Evolutionary conservation across 768 basidiomycete genomes (phyloP).

Genomic region (Epithele typhae): DNA sequence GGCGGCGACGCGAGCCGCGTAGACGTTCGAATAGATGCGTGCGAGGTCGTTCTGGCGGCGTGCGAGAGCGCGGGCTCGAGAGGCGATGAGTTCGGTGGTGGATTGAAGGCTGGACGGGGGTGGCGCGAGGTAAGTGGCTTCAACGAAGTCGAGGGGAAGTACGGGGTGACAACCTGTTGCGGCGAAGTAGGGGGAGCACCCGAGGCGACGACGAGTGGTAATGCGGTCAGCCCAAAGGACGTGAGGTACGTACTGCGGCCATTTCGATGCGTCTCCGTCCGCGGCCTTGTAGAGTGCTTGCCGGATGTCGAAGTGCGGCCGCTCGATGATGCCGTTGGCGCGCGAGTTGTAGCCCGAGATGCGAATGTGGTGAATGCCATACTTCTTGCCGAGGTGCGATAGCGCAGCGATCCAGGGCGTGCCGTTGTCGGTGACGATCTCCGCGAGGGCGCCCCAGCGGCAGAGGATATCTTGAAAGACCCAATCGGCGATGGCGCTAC

Average conservation of each 20-base stretch:
- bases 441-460: slow-evolving; percentile 33
- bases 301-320: slow-evolving; percentile 15
- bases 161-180: slow-evolving; percentile 17
- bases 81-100: slow-evolving; percentile 14
- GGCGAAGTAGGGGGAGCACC: slow-evolving; percentile 28
- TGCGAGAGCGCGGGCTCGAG: slow-evolving; percentile 10
- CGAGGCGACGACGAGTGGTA: slow-evolving; percentile 24
- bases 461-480: slow-evolving; percentile 35
- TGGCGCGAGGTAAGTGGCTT: slow-evolving; percentile 16
- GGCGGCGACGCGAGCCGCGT: neutral
- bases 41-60: slow-evolving; percentile 12
- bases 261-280: slow-evolving; percentile 14
- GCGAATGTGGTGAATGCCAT: slow-evolving; percentile 33
- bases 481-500: slow-evolving; percentile 22
- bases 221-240: slow-evolving; percentile 36
- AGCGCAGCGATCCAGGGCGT: slow-evolving; percentile 25
- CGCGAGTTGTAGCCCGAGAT: slow-evolving; percentile 19
- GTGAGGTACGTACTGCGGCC: slow-evolving; percentile 18
- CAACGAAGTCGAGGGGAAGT: slow-evolving; percentile 18
- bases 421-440: slow-evolving; percentile 42
- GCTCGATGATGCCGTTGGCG: slow-evolving; percentile 23
- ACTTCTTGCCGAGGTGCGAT: slow-evolving; percentile 21
- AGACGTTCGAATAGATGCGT: slow-evolving; percentile 5
- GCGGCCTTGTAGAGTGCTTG: slow-evolving; percentile 20
- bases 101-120: slow-evolving; percentile 7